These are phyloP conservation scores for Pseudogymnoascus sp. DNA, from an alignment of 2,329 filamentous ascomycete genomes.

Conservation along the genomic window DNA sequence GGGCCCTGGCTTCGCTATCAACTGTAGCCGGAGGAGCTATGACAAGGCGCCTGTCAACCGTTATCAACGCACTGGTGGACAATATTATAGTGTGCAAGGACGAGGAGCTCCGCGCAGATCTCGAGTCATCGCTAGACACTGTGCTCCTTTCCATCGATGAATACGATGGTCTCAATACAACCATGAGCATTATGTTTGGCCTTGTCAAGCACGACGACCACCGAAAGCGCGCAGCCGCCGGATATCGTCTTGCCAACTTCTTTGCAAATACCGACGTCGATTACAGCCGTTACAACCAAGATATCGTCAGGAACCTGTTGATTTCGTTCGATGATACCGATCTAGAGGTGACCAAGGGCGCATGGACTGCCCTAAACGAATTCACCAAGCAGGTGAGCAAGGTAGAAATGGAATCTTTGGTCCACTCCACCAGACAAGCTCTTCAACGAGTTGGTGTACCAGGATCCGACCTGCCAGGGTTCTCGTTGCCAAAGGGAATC, in stretches of 20 bases:
- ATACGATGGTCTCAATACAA: slow-evolving; percentile 87
- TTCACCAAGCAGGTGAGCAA: slow-evolving; percentile 87
- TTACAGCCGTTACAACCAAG: slow-evolving; percentile 92
- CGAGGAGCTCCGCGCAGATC: slow-evolving; percentile 57
- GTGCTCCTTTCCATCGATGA: slow-evolving; percentile 91
- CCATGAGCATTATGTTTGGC: slow-evolving; percentile 85
- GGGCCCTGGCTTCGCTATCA: slow-evolving; percentile 83
- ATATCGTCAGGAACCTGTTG: slow-evolving; percentile 82
- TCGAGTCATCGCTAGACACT: slow-evolving; percentile 75
- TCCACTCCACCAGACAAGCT: slow-evolving; percentile 75
- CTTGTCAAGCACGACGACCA: slow-evolving; percentile 92
- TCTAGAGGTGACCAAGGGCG: slow-evolving; percentile 72
- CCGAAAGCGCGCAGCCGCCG: slow-evolving; percentile 67
- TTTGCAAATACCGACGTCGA: slow-evolving; percentile 74
- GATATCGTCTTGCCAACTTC: slow-evolving; percentile 75
- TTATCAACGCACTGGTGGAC: slow-evolving; percentile 90
- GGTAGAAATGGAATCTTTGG: slow-evolving; percentile 94
- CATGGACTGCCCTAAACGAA: slow-evolving; percentile 78
- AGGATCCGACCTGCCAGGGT: slow-evolving; percentile 77
- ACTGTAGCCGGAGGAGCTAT: slow-evolving; percentile 85
- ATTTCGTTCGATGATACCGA: slow-evolving; percentile 89
- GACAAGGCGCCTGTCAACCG: slow-evolving; percentile 79
- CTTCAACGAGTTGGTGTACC: slow-evolving; percentile 82
- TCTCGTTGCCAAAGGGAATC: slow-evolving; percentile 89
- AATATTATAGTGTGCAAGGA: slow-evolving; percentile 71